phyloP scores from a whole-genome alignment of 2,329 filamentous ascomycete genomes.

The Cytospora leucostoma region DNA sequence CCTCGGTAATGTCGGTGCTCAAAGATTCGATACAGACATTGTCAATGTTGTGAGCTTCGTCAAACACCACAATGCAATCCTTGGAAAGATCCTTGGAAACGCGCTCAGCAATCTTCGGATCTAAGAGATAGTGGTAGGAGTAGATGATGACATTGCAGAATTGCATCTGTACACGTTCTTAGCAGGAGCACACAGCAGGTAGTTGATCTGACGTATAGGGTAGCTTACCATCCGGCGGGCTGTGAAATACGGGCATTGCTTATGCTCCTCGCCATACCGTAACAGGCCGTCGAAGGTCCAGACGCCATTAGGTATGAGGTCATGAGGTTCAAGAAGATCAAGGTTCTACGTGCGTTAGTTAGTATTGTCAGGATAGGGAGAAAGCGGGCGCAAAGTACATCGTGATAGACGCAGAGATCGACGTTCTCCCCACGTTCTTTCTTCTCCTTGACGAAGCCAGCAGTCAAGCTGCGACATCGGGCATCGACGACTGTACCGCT shows the following conservation, averaged over 20 bases:
- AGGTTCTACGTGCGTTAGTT: conserved; percentile 63
- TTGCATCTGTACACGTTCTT: conserved; percentile 69
- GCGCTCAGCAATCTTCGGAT: conserved; percentile 95
- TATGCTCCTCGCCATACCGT: conserved; percentile 89
- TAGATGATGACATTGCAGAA: conserved; percentile 99
- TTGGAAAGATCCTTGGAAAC: conserved; percentile 96
- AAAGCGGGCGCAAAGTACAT: conserved; percentile 53
- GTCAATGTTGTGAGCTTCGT: conserved; percentile 99
- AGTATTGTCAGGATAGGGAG: background rate
- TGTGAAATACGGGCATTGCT: conserved; percentile 97
- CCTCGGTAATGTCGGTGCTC: conserved; percentile 95
- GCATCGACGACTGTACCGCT: conserved; percentile 93
- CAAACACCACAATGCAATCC: conserved; percentile 97
- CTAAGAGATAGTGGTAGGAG: conserved; percentile 96
- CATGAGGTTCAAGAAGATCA: conserved; percentile 91
- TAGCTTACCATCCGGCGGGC: conserved; percentile 80
- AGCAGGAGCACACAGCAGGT: conserved; percentile 11
- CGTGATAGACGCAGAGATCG: conserved; percentile 92
- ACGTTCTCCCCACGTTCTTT: conserved; percentile 94
- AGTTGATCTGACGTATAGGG: background rate
- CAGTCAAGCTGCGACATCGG: conserved; percentile 91
- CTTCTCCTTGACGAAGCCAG: conserved; percentile 96
- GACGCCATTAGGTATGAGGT: conserved; percentile 89
- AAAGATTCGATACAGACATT: conserved; percentile 98
- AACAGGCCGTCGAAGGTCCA: conserved; percentile 92